A percentile compares a stretch with the other conserved stretches of the same genome.
Conservation (phyloP, 345 rosid species). For the Gossypium ekmanianum region DNA sequence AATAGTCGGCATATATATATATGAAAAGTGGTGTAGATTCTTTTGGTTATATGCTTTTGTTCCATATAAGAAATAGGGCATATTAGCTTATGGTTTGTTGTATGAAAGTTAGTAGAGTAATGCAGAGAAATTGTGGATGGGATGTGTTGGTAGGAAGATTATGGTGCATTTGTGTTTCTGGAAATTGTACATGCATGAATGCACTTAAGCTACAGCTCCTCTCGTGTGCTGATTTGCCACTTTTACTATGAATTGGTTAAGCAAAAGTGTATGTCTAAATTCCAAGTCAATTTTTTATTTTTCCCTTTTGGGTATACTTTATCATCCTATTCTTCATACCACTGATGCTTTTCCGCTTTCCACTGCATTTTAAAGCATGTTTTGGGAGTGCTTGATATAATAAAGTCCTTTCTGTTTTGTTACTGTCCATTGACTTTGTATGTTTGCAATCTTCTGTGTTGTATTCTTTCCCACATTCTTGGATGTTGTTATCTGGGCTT, state of each 20-base stretch:
- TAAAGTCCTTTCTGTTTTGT: background rate
- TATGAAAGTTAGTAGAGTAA: background rate
- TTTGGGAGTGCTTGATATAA: background rate
- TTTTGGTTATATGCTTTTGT: conserved; percentile 2
- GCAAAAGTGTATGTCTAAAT: background rate
- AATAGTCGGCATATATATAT: background rate
- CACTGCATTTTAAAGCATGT: background rate
- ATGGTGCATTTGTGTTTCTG: background rate
- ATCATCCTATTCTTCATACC: background rate
- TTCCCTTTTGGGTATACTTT: background rate
- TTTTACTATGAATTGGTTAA: background rate
- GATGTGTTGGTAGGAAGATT: background rate
- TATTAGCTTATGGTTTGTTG: background rate
- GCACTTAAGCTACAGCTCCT: background rate
- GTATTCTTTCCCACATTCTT: background rate
- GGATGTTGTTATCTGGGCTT: conserved; percentile 31
- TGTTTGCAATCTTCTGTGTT: background rate
- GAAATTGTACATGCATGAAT: background rate
- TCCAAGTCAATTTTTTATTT: background rate
- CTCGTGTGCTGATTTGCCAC: background rate
- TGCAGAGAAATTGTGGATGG: background rate
- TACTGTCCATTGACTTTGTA: background rate
- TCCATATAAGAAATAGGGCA: background rate
- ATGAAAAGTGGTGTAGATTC: background rate
- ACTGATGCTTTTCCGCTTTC: background rate